Percentiles rank a stretch among this genome's conserved stretches.
Evolutionary conservation across 2,329 filamentous ascomycete species (phyloP).

Genomic region (Phaeosphaeria sp.): DNA sequence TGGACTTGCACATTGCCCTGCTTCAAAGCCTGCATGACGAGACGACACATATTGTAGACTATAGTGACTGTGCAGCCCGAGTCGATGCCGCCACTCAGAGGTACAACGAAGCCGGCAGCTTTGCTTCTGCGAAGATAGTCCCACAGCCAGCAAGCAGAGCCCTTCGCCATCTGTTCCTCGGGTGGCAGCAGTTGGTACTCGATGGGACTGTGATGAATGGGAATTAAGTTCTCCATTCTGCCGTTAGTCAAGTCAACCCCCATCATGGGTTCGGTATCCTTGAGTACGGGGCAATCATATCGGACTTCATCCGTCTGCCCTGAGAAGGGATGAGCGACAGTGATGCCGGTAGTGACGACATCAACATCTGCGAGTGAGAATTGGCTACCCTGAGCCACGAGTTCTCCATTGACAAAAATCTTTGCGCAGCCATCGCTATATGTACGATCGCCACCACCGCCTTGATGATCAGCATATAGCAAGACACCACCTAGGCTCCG

Average conservation of each 20-base stretch:
- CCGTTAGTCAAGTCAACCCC: too few relatives aligned
- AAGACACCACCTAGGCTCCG: conserved; percentile 59
- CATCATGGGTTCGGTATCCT: neutral
- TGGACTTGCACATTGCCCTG: conserved; percentile 61
- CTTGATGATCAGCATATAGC: conserved; percentile 66
- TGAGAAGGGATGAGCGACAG: conserved; percentile 65
- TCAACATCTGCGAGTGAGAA: conserved; percentile 63
- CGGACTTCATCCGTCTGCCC: conserved; percentile 63
- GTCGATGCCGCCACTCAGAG: conserved; percentile 67
- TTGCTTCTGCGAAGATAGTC: conserved; percentile 63
- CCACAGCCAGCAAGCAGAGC: conserved; percentile 70
- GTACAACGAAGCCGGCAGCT: conserved; percentile 61
- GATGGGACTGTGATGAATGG: conserved; percentile 39
- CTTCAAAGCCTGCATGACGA: conserved; percentile 61
- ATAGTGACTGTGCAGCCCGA: conserved; percentile 62
- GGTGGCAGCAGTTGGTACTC: conserved; percentile 49
- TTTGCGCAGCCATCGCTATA: conserved; percentile 62
- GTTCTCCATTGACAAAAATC: conserved; percentile 62
- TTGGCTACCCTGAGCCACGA: conserved; percentile 70
- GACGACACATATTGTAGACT: conserved; percentile 57
- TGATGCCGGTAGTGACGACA: conserved; percentile 61
- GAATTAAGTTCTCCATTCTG: too few relatives aligned
- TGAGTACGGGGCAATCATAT: conserved; percentile 36
- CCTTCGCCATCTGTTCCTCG: conserved; percentile 68
- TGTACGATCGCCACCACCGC: conserved; percentile 51